phyloP scores from a whole-genome alignment of 225 moss, liverwort and hornwort genomes.

The Marchantia polymorpha region DNA sequence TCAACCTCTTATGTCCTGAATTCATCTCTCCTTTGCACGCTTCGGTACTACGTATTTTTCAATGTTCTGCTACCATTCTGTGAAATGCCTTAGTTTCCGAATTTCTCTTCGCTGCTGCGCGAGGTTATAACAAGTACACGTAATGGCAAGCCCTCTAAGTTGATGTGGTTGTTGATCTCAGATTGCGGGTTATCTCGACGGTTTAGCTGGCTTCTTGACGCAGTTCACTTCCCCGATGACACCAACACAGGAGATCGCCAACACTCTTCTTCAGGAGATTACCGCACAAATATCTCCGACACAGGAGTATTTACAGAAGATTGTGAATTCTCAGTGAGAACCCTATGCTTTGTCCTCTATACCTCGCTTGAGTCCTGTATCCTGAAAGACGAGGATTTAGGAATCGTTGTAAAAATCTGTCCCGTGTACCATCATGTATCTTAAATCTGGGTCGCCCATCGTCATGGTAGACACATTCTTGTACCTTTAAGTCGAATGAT shows the following conservation, averaged over 20 bases:
- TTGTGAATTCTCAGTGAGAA: background rate
- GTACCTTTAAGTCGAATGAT: background rate
- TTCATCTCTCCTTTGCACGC: background rate
- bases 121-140: background rate
- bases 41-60: too few species aligned
- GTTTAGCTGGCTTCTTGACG: constrained; percentile 24
- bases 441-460: background rate
- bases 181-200: constrained; percentile 40
- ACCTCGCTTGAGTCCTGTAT: background rate
- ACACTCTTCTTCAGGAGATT: constrained; percentile 4
- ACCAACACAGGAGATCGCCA: constrained; percentile 6
- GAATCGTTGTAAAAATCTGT: background rate
- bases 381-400: background rate
- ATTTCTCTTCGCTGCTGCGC: background rate
- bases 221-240: constrained; percentile 10
- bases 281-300: background rate
- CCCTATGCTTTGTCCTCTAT: too few species aligned
- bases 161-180: background rate
- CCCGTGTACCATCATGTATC: background rate
- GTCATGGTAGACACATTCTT: background rate
- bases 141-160: background rate
- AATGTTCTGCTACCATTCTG: background rate
- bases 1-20: background rate
- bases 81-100: background rate
- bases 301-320: background rate